Evolutionary conservation across 2,329 filamentous ascomycete genomes (phyloP), one percentile per base, ranked within the genome.

Genomic region (Verruconis gallopava): DNA sequence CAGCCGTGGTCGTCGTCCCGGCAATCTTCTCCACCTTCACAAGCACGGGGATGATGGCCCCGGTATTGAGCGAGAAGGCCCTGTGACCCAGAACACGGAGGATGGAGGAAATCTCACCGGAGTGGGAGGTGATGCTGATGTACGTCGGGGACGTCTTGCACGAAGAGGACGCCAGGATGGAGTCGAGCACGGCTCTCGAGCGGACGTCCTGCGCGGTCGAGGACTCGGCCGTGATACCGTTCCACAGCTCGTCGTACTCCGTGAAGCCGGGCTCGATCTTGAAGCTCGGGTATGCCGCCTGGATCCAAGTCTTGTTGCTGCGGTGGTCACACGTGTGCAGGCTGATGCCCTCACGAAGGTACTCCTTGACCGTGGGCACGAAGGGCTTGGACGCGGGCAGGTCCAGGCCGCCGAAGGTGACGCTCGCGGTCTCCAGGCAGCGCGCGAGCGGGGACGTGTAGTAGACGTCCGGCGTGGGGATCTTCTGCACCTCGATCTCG

Each of bases 301-400:
- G 57, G 46, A 83, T 75, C 44, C 68, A 66, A 1, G 67, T 65
- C 51, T 66, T 71, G 49, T 59, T 71, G 19, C 69, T 71, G 6
- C 79, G 67, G 20, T 72, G 67, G 57, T 84, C 75, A 54, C 80
- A 84, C 0, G 78, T 81, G 53, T 81, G 79, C 32, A 75, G 71
- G 42, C 71, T 75, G 44, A 83, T 73, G 2, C 72, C 71, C 56
- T 84, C 80, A 20, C 79, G 68, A 48, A 83, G 63, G 25, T 70
- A 55, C 61, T 83, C 79, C 57, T 81, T 82, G 46, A 83, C 60
- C 1, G 63, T 61, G 0, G 77, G 79, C 2, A 57, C 55, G 49
- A 81, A 81, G 0, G 67, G 69, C 6, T 55, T 55, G 3, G 63
- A 55, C 5, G 53, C 53, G 1, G 75, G 74, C 2, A 80, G 53